phyloP scores from a whole-genome alignment of 164 flowering plant genomes.

The Amborella trichopoda region DNA sequence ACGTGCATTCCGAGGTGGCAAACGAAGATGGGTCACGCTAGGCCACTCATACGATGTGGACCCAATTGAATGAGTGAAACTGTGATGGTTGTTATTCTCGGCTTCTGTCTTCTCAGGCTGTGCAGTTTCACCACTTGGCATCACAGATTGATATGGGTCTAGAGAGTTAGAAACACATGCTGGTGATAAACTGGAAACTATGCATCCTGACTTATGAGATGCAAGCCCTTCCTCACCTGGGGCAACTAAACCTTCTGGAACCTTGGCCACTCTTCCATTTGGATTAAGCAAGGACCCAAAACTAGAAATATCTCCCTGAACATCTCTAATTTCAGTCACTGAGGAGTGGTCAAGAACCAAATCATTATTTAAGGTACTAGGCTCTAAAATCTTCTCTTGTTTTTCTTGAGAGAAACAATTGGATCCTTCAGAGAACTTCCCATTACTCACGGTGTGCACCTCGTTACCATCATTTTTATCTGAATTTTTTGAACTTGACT shows the following conservation, averaged over 20 bases:
- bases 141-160: slow-evolving; percentile 9
- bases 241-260: too few species aligned
- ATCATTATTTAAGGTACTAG: too few species aligned
- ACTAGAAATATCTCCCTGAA: too few species aligned
- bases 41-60: slow-evolving; percentile 81
- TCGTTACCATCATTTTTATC: slow-evolving; percentile 14
- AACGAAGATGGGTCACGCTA: slow-evolving; percentile 38
- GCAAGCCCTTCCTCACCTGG: slow-evolving; percentile 9
- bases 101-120: slow-evolving; percentile 18
- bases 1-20: slow-evolving; percentile 38
- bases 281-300: too few species aligned
- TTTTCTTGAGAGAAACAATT: too few species aligned
- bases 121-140: slow-evolving; percentile 18
- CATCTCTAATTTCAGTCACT: too few species aligned
- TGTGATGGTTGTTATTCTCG: slow-evolving; percentile 13
- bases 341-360: too few species aligned
- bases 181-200: slow-evolving; percentile 9
- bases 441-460: slow-evolving; percentile 4
- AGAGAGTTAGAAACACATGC: slow-evolving; percentile 10
- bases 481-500: slow-evolving; percentile 8
- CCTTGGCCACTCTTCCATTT: too few species aligned
- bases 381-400: too few species aligned
- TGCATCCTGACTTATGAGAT: slow-evolving; percentile 8
- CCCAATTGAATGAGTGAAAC: slow-evolving; percentile 23
- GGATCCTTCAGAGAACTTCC: too few species aligned